These are phyloP conservation scores for Spizellomyces sp. DNA, from an alignment of 192 early-diverging fungal species.

Conservation along the genomic window DNA sequence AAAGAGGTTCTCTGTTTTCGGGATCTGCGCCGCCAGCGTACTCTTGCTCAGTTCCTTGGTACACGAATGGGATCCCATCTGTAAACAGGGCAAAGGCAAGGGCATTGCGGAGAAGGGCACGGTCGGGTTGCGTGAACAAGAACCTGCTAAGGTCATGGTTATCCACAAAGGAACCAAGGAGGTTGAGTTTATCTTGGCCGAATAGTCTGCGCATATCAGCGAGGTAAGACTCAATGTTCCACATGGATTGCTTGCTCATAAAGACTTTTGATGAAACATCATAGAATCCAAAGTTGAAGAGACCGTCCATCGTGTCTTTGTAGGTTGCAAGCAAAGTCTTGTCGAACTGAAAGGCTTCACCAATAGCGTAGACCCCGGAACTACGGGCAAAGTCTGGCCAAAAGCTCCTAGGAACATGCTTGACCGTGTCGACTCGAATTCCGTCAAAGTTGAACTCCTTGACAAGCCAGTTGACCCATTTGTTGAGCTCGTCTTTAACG, in stretches of 20 bases:
- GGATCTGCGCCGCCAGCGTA: constrained; percentile 25
- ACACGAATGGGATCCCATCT: constrained; percentile 31
- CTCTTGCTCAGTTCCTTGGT: constrained; percentile 39
- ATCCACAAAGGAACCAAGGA: constrained; percentile 41
- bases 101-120: constrained; percentile 26
- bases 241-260: constrained; percentile 1
- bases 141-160: constrained; percentile 33
- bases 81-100: constrained; percentile 22
- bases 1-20: constrained; percentile 30
- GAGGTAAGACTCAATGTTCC: constrained; percentile 12
- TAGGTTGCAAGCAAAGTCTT: constrained; percentile 24
- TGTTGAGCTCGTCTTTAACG: constrained; percentile 30
- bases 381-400: constrained; percentile 32
- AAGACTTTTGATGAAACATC: constrained; percentile 8
- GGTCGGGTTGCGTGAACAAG: constrained; percentile 24
- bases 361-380: constrained; percentile 2
- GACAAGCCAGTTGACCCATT: constrained; percentile 19
- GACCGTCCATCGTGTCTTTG: neutral
- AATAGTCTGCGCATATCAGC: neutral
- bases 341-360: constrained; percentile 14
- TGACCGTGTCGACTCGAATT: constrained; percentile 51
- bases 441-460: constrained; percentile 45
- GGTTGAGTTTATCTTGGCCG: constrained; percentile 30
- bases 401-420: constrained; percentile 43
- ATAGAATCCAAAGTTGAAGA: constrained; percentile 16